Evolutionary conservation across 1,139 yeast species (phyloP).

Genomic region (Williopsis jadinii): DNA sequence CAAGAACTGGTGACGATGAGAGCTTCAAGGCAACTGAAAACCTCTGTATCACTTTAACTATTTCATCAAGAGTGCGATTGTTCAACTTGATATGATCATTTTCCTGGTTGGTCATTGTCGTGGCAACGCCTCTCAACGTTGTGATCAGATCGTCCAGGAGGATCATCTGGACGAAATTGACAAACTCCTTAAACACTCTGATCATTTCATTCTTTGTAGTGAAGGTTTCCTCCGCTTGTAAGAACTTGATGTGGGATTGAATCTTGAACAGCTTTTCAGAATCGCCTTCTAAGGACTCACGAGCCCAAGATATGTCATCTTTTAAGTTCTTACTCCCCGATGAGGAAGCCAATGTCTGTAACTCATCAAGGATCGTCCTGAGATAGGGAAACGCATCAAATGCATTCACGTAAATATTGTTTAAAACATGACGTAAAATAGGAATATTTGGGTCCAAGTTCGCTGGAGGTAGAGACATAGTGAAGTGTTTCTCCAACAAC

Average conservation of each 20-base stretch:
- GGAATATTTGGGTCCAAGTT: slow-evolving; percentile 8
- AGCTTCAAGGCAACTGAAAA: slow-evolving; percentile 7
- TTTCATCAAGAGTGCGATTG: slow-evolving; percentile 1
- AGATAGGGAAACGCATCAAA: slow-evolving; percentile 9
- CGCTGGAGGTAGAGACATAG: slow-evolving; percentile 10
- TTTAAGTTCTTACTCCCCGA: slow-evolving; percentile 3
- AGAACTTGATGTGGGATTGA: slow-evolving; percentile 14
- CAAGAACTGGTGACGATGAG: slow-evolving; percentile 2
- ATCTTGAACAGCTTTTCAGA: slow-evolving; percentile 10
- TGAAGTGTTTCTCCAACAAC: too few species aligned
- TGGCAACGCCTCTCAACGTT: slow-evolving; percentile 10
- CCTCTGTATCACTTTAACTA: slow-evolving; percentile 5
- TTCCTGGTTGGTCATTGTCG: slow-evolving; percentile 3
- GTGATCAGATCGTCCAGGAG: slow-evolving; percentile 16
- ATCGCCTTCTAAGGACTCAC: slow-evolving; percentile 13
- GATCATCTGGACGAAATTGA: slow-evolving; percentile 15
- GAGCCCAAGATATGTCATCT: slow-evolving; percentile 18
- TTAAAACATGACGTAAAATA: slow-evolving; percentile 3
- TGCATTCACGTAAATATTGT: slow-evolving; percentile 6
- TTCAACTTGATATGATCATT: slow-evolving; percentile 2
- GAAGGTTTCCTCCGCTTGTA: slow-evolving; percentile 20
- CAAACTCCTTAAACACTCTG: slow-evolving; percentile 15
- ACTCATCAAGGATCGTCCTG: slow-evolving; percentile 4
- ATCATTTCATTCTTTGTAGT: slow-evolving; percentile 17
- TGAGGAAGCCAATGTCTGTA: background rate